Evolutionary conservation across 257 asterid species (phyloP).

Genomic region (Ilex aquifolium): DNA sequence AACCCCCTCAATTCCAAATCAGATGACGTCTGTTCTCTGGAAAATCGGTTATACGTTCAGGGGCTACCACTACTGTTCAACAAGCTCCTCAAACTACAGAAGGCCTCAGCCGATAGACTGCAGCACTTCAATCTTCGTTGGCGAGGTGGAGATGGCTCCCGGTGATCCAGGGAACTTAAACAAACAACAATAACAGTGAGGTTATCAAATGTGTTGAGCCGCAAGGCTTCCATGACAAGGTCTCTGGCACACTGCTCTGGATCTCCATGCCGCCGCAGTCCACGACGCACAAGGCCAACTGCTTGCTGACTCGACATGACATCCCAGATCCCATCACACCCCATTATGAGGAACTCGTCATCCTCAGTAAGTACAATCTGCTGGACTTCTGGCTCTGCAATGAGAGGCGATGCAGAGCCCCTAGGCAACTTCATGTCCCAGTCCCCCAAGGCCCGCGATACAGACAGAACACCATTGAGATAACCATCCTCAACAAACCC

Average conservation of each 20-base stretch:
- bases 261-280: constrained; percentile 62
- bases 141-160: constrained; percentile 21
- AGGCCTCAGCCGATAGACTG: constrained; percentile 71
- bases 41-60: constrained; percentile 5
- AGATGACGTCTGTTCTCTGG: no score
- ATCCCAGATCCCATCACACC: constrained; percentile 88
- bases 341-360: constrained; percentile 78
- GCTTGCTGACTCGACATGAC: constrained; percentile 80
- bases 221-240: constrained; percentile 74
- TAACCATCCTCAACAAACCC: constrained; percentile 76
- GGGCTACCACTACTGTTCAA: constrained; percentile 40
- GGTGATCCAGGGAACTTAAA: constrained; percentile 40
- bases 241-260: constrained; percentile 87
- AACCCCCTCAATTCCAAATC: not conserved
- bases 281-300: constrained; percentile 63
- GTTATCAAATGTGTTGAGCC: constrained; percentile 66
- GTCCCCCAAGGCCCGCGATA: constrained; percentile 76
- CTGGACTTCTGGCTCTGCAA: constrained; percentile 73
- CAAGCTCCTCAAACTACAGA: constrained; percentile 50
- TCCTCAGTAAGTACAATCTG: constrained; percentile 55
- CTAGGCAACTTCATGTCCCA: constrained; percentile 90
- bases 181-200: constrained; percentile 68
- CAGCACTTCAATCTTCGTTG: constrained; percentile 47
- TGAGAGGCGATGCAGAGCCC: constrained; percentile 70
- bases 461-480: constrained; percentile 67